A percentile compares a stretch with the other conserved stretches of the same genome.
Conservation (phyloP, 257 asterid genomes). For the Paraleonurus japonicus region DNA sequence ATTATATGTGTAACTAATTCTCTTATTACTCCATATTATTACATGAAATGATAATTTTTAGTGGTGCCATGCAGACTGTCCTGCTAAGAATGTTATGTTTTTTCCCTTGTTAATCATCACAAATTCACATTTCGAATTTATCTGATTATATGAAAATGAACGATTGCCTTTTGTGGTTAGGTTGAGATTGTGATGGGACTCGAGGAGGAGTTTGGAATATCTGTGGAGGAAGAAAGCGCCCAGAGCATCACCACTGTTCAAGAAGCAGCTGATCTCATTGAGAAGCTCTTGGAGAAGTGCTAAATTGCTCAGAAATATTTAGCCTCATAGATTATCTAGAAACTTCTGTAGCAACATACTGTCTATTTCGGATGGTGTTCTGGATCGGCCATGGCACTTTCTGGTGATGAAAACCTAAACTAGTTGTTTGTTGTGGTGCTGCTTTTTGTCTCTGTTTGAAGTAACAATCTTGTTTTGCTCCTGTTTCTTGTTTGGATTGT, state of each 20-base stretch:
- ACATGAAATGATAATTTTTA: background rate
- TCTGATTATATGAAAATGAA: background rate
- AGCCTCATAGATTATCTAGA: slow-evolving; percentile 22
- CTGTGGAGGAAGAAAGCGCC: slow-evolving; percentile 94
- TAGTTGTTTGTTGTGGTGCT: slow-evolving; percentile 17
- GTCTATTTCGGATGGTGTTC: background rate
- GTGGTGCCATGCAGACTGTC: background rate
- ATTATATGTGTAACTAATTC: background rate
- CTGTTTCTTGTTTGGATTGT: slow-evolving; percentile 20
- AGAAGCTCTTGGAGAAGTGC: slow-evolving; percentile 57
- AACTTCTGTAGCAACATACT: slow-evolving; percentile 27
- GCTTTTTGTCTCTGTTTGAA: slow-evolving; percentile 24
- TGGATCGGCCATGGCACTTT: slow-evolving; percentile 3
- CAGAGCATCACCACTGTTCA: slow-evolving; percentile 79
- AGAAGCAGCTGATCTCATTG: slow-evolving; percentile 91
- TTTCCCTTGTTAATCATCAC: background rate
- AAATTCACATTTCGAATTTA: background rate
- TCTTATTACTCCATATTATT: background rate
- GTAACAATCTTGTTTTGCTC: slow-evolving; percentile 19
- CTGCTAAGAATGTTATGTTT: background rate
- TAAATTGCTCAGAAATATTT: slow-evolving; percentile 16
- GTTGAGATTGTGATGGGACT: slow-evolving; percentile 98
- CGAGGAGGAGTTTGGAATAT: slow-evolving; percentile 89
- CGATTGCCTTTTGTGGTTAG: slow-evolving; percentile 27
- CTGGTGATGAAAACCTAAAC: slow-evolving; percentile 18